Conservation (phyloP, 768 basidiomycete genomes). For the Clavaria fumosa region DNA sequence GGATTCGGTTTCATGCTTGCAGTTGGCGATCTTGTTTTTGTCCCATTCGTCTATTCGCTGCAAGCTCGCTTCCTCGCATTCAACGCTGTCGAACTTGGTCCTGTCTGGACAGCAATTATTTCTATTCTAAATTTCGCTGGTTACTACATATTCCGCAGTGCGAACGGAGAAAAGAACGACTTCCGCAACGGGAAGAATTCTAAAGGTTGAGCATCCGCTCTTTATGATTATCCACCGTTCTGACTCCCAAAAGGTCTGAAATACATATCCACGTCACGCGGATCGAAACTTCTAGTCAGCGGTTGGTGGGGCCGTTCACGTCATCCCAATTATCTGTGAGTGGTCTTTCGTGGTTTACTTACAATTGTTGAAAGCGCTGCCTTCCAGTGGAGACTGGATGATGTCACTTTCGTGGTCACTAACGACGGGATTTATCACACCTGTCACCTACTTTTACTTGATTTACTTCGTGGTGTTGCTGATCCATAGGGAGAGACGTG, state of each 20-base stretch:
- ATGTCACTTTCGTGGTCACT: conserved; percentile 92
- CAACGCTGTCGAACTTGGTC: conserved; percentile 64
- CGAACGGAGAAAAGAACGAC: conserved; percentile 91
- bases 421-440: conserved; percentile 81
- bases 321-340: conserved; percentile 84
- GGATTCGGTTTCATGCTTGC: conserved; percentile 99
- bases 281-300: conserved; percentile 81
- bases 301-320: conserved; percentile 96
- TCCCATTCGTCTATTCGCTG: conserved; percentile 86
- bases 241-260: conserved; percentile 39
- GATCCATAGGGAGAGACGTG: conserved; percentile 77
- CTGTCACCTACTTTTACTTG: conserved; percentile 92
- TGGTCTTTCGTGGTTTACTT: no score
- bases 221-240: no score
- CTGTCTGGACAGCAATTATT: conserved; percentile 38
- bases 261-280: conserved; percentile 68
- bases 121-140: conserved; percentile 53
- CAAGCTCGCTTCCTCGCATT: conserved; percentile 95
- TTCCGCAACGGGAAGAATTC: conserved; percentile 90
- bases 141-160: conserved; percentile 79
- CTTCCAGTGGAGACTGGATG: conserved; percentile 58
- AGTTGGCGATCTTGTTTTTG: conserved; percentile 84
- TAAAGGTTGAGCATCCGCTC: conserved; percentile 57
- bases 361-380: no score
- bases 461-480: conserved; percentile 81